These are phyloP conservation scores for Emergomyces africanus DNA, from an alignment of 2,329 filamentous ascomycete genomes.

Conservation along the genomic window DNA sequence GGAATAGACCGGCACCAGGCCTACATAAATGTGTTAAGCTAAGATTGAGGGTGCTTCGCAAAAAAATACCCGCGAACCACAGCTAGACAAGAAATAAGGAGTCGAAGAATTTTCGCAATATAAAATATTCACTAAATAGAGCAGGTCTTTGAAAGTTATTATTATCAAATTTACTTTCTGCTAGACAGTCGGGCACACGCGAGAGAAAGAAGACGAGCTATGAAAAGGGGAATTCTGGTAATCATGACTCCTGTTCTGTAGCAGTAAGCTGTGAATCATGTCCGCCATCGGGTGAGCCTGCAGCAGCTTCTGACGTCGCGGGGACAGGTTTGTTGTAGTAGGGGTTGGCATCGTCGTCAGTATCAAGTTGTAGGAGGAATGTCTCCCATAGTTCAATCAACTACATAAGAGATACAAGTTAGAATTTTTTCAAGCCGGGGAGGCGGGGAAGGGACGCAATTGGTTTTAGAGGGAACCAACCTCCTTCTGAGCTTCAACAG, in stretches of 20 bases:
- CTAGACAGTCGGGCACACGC: background rate
- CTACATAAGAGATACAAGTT: conserved; percentile 40
- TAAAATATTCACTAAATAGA: background rate
- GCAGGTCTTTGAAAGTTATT: background rate
- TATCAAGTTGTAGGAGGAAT: conserved; percentile 89
- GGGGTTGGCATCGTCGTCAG: conserved; percentile 64
- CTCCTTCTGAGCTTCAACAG: conserved; percentile 97
- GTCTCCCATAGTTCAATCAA: conserved; percentile 93
- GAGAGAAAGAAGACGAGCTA: background rate
- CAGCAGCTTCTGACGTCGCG: conserved; percentile 5
- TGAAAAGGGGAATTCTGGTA: background rate
- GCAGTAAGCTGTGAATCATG: background rate
- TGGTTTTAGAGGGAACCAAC: conserved; percentile 41
- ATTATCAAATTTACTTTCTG: background rate
- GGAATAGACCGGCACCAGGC: background rate
- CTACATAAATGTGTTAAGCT: background rate
- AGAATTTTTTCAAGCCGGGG: background rate
- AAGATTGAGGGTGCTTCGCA: background rate
- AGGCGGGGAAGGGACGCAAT: background rate
- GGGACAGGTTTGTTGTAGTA: conserved; percentile 26
- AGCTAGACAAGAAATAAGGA: background rate
- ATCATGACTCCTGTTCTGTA: conserved; percentile 4
- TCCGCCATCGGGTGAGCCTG: conserved; percentile 4
- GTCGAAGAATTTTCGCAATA: background rate
- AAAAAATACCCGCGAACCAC: background rate